Conservation (phyloP, 257 asterid species). For the Solanum corneliomulleri region DNA sequence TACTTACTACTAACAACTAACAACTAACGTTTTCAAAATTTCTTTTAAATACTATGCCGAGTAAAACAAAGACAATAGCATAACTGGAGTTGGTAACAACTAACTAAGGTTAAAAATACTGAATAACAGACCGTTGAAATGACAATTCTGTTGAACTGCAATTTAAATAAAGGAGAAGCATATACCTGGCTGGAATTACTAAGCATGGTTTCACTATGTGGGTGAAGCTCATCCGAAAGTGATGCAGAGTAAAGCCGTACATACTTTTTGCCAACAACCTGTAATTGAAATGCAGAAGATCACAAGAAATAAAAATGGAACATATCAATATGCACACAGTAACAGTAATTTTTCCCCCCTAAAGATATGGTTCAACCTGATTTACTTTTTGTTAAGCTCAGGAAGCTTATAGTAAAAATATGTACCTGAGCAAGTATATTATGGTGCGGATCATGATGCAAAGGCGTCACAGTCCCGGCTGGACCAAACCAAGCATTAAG, state of each 20-base stretch:
- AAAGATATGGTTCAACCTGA: background rate
- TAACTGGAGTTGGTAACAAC: background rate
- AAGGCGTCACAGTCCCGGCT: conserved; percentile 90
- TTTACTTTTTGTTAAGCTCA: background rate
- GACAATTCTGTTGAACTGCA: background rate
- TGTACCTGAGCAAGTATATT: conserved; percentile 93
- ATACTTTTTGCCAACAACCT: conserved; percentile 53
- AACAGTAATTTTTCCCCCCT: background rate
- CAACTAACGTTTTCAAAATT: background rate
- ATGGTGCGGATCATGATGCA: conserved; percentile 98
- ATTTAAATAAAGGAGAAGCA: background rate
- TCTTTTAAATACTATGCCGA: background rate
- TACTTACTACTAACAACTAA: background rate
- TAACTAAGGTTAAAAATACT: background rate
- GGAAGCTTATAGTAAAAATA: background rate
- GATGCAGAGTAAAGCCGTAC: conserved; percentile 58
- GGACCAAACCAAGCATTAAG: conserved; percentile 99
- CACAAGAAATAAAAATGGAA: background rate
- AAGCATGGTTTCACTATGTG: conserved; percentile 67
- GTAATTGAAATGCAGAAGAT: background rate
- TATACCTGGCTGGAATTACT: conserved; percentile 88
- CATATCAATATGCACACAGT: background rate
- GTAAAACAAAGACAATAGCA: background rate
- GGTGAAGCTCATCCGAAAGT: conserved; percentile 42
- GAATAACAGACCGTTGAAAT: background rate